phyloP scores from a whole-genome alignment of 306 rosid genomes.

The Castanospermum australe region DNA sequence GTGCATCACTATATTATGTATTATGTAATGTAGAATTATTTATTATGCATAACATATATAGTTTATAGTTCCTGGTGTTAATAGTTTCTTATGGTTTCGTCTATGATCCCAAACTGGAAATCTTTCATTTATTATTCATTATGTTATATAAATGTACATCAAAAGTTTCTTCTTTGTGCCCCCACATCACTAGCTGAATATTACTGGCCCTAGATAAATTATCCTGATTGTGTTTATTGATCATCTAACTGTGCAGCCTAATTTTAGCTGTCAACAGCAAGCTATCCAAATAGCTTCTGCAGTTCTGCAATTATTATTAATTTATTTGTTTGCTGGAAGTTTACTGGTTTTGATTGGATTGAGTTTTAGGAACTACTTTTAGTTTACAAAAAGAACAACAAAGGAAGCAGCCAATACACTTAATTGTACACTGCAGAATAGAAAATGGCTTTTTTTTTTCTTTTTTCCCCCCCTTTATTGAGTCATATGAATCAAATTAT shows the following conservation, averaged over 20 bases:
- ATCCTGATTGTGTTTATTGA: neutral
- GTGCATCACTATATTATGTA: neutral
- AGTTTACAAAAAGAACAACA: neutral
- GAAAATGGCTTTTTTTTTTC: neutral
- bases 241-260: neutral
- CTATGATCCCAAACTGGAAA: neutral
- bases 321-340: neutral
- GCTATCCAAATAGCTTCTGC: neutral
- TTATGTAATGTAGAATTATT: neutral
- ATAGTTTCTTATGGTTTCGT: neutral
- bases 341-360: neutral
- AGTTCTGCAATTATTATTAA: neutral
- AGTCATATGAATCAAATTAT: conserved; percentile 16
- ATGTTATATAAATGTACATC: neutral
- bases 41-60: neutral
- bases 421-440: neutral
- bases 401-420: neutral
- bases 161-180: neutral
- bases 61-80: neutral
- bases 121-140: neutral
- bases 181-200: neutral
- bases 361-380: neutral
- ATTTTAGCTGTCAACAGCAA: neutral
- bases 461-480: conserved; percentile 22
- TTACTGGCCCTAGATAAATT: neutral